Conservation (phyloP, 75 land plant species). For the Pinus taeda region DNA sequence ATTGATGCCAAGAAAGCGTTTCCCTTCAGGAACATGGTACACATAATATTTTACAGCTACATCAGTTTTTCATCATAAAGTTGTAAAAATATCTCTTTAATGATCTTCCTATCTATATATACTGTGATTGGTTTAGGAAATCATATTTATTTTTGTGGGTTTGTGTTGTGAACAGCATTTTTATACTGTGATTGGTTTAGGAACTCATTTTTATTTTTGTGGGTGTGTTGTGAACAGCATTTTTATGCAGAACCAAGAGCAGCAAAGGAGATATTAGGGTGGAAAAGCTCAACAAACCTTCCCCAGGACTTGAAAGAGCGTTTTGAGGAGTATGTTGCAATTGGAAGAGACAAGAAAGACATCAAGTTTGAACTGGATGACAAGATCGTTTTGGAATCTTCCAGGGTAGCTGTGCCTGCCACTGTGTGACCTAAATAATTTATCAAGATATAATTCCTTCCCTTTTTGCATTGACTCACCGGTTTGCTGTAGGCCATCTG, state of each 20-base stretch:
- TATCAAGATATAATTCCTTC: too few species aligned
- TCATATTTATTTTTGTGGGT: not conserved
- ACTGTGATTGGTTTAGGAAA: not conserved
- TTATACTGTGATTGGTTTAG: slow-evolving; percentile 2
- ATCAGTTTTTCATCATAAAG: too few species aligned
- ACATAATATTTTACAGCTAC: too few species aligned
- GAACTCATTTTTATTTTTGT: not conserved
- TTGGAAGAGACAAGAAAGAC: slow-evolving; percentile 91
- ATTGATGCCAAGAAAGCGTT: slow-evolving; percentile 93
- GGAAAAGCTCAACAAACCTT: slow-evolving; percentile 84
- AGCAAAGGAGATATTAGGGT: slow-evolving; percentile 85
- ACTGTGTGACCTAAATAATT: too few species aligned
- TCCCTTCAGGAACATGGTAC: slow-evolving; percentile 93
- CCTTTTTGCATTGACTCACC: too few species aligned
- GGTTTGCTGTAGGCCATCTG: too few species aligned
- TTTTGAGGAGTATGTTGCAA: slow-evolving; percentile 77
- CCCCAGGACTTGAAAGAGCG: slow-evolving; percentile 90
- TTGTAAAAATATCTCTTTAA: too few species aligned
- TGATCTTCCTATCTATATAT: not conserved
- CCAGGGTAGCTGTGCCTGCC: too few species aligned
- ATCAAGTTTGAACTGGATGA: slow-evolving; percentile 93
- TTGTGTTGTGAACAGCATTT: slow-evolving; percentile 65
- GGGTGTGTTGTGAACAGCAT: slow-evolving; percentile 50
- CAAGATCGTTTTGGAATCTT: slow-evolving; percentile 36
- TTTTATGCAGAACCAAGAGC: slow-evolving; percentile 99